Conservation (phyloP, 164 flowering plant genomes). For the Chimonanthus praecox region DNA sequence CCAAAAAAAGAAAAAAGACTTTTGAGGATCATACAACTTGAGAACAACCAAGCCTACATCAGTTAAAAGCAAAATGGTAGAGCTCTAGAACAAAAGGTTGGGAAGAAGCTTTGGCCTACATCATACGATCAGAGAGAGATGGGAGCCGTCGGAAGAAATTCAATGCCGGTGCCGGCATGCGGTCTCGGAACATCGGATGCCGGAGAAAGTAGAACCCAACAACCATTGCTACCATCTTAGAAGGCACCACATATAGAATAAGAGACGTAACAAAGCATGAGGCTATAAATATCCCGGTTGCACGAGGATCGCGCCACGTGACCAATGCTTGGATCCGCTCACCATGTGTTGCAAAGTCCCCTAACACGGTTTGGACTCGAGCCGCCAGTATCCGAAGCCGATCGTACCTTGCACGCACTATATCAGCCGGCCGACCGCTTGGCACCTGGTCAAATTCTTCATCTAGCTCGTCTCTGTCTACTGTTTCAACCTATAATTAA, state of each 20-base stretch:
- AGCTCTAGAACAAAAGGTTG: too few relatives aligned
- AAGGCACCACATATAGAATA: conserved; percentile 62
- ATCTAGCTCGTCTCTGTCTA: conserved; percentile 70
- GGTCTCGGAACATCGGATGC: conserved; percentile 77
- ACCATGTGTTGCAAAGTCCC: conserved; percentile 78
- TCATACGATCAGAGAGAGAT: conserved; percentile 50
- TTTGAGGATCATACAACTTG: too few relatives aligned
- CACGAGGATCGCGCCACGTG: conserved; percentile 90
- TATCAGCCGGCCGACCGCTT: conserved; percentile 38
- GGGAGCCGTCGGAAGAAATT: conserved; percentile 86
- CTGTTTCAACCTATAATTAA: too few relatives aligned
- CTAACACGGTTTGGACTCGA: conserved; percentile 62
- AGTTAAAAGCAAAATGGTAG: too few relatives aligned
- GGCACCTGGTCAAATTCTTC: conserved; percentile 84
- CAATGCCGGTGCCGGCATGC: conserved; percentile 70
- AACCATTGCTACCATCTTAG: conserved; percentile 80
- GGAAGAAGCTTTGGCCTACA: conserved; percentile 17
- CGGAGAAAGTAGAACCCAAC: conserved; percentile 74
- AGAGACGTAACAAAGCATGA: conserved; percentile 54
- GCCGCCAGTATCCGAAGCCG: conserved; percentile 57
- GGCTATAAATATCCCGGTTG: conserved; percentile 68
- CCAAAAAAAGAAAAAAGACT: too few relatives aligned
- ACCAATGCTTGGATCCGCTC: conserved; percentile 78
- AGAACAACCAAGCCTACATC: too few relatives aligned
- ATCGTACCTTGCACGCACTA: conserved; percentile 60